Percentiles rank a stretch among this genome's conserved stretches.
Evolutionary conservation across 257 asterid species (phyloP).

Genomic region (Solanum rostratum): DNA sequence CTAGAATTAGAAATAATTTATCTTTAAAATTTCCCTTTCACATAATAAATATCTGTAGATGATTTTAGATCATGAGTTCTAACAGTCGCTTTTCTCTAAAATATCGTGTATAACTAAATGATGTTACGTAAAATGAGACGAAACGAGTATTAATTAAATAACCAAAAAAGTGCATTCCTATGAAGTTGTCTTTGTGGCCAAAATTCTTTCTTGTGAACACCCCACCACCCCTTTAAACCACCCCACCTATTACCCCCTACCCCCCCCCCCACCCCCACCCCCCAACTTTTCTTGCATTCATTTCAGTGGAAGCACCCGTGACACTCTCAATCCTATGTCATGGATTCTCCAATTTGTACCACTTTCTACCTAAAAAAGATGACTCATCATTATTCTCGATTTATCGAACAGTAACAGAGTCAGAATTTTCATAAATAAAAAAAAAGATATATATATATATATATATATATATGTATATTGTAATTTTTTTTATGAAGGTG

Average conservation of each 20-base stretch:
- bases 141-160: background rate
- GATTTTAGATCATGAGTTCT: too few relatives aligned
- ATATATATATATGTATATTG: background rate
- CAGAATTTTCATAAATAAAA: background rate
- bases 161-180: constrained; percentile 20
- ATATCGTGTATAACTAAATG: too few relatives aligned
- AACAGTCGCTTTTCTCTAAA: too few relatives aligned
- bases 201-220: constrained; percentile 26
- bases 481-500: background rate
- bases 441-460: background rate
- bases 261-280: background rate
- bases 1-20: too few relatives aligned
- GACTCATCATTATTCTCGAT: background rate
- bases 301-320: constrained; percentile 46
- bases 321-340: constrained; percentile 16
- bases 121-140: too few relatives aligned
- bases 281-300: constrained; percentile 1
- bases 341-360: constrained; percentile 3
- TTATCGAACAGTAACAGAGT: background rate
- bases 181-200: constrained; percentile 20
- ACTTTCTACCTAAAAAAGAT: constrained; percentile 12
- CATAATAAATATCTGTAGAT: too few relatives aligned
- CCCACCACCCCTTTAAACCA: background rate
- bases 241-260: background rate
- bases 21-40: too few relatives aligned